A percentile compares a stretch with the other conserved stretches of the same genome.
Evolutionary conservation across 768 basidiomycete species (phyloP).

Genomic region (Porphyrellus cyaneotinctus): DNA sequence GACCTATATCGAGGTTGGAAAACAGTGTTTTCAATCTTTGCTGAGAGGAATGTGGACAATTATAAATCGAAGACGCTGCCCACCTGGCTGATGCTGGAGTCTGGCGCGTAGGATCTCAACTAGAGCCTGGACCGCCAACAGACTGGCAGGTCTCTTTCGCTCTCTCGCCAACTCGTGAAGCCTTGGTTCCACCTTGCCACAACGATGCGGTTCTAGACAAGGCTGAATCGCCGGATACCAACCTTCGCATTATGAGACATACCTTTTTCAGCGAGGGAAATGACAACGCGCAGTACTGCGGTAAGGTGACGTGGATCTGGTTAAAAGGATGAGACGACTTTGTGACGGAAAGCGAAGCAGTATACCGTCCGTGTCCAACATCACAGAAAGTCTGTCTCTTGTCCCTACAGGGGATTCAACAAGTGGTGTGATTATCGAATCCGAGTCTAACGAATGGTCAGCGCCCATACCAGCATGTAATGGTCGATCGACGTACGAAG

Average conservation of each 20-base stretch:
- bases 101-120: conserved; percentile 12
- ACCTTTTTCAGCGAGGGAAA: conserved; percentile 4
- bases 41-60: not conserved
- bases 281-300: conserved; percentile 4
- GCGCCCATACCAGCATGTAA: not conserved
- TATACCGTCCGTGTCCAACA: not conserved
- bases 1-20: not conserved
- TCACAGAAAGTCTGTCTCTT: not conserved
- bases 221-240: not conserved
- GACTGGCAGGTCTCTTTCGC: conserved; percentile 8
- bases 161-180: conserved; percentile 3
- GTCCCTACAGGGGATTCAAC: not conserved
- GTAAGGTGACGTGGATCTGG: conserved; percentile 5
- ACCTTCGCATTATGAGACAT: not conserved
- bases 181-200: not conserved
- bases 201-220: not conserved
- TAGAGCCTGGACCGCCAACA: conserved; percentile 20
- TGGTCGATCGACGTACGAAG: not conserved
- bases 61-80: not conserved
- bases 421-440: not conserved
- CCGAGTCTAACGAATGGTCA: not conserved
- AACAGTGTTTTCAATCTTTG: not conserved
- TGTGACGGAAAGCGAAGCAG: not conserved
- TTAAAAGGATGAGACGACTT: not conserved
- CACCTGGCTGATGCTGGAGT: conserved; percentile 10